Evolutionary conservation across 352 stramenopile genomes (phyloP).

Genomic region (Elongisporangium prolatum): DNA sequence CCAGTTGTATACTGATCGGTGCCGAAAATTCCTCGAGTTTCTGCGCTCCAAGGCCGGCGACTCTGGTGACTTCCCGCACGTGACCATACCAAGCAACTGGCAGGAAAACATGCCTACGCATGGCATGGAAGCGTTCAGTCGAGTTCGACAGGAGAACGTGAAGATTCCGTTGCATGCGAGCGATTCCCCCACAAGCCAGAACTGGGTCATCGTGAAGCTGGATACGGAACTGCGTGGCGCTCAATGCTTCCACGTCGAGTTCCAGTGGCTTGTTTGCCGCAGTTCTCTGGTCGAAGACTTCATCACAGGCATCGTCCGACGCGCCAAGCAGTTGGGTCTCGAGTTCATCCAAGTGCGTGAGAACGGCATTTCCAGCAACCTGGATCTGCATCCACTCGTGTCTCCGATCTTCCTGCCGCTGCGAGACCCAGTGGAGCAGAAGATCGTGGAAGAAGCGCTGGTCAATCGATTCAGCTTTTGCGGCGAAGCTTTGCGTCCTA

Average conservation of each 20-base stretch:
- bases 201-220: slow-evolving; percentile 77
- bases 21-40: slow-evolving; percentile 66
- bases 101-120: slow-evolving; percentile 31
- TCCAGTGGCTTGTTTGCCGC: slow-evolving; percentile 83
- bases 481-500: slow-evolving; percentile 62
- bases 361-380: slow-evolving; percentile 72
- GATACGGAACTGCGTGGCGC: slow-evolving; percentile 63
- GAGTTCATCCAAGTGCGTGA: slow-evolving; percentile 70
- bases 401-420: slow-evolving; percentile 73
- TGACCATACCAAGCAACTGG: slow-evolving; percentile 57
- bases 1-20: slow-evolving; percentile 54
- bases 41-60: slow-evolving; percentile 53
- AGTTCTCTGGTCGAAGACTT: slow-evolving; percentile 80
- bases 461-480: slow-evolving; percentile 64
- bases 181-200: slow-evolving; percentile 69
- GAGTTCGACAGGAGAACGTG: slow-evolving; percentile 55
- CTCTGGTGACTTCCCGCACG: slow-evolving; percentile 43
- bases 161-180: slow-evolving; percentile 66
- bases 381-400: slow-evolving; percentile 75
- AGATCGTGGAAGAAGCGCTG: slow-evolving; percentile 55
- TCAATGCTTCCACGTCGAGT: slow-evolving; percentile 80
- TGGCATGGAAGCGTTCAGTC: slow-evolving; percentile 56
- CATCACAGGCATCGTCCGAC: slow-evolving; percentile 59
- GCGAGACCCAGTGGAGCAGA: slow-evolving; percentile 31
- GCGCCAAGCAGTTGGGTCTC: slow-evolving; percentile 71